phyloP scores from a whole-genome alignment of 176 grass and related monocot species.

The Musa troglodytarum region DNA sequence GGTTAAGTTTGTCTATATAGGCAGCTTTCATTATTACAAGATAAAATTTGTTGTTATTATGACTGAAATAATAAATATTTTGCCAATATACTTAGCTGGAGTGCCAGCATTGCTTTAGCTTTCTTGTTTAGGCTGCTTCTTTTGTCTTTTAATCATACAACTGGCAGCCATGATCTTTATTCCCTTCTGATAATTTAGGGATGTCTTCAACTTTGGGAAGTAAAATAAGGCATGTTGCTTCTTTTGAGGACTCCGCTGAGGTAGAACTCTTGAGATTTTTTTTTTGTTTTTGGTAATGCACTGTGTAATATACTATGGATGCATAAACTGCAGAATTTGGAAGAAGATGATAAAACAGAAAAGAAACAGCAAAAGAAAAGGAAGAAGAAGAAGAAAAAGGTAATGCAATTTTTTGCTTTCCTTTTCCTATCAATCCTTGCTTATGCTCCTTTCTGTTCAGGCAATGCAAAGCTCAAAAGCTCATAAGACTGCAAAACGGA shows the following conservation, averaged over 20 bases:
- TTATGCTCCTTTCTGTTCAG: background rate
- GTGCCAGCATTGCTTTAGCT: no score
- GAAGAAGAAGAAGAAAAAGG: conserved; percentile 60
- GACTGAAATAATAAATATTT: no score
- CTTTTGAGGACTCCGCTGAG: conserved; percentile 64
- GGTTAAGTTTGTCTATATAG: no score
- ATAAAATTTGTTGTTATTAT: no score
- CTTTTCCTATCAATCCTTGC: background rate
- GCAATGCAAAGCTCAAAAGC: background rate
- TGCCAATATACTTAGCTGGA: no score
- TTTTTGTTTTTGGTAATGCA: conserved; percentile 11
- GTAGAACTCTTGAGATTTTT: conserved; percentile 24
- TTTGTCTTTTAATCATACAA: conserved; percentile 19
- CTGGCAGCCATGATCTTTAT: background rate
- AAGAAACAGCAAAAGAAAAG: conserved; percentile 28
- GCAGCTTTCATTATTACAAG: no score
- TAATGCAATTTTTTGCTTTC: conserved; percentile 26
- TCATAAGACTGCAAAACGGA: background rate
- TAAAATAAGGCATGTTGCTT: conserved; percentile 61
- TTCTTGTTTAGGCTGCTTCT: background rate
- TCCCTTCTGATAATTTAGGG: conserved; percentile 16
- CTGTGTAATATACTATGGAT: conserved; percentile 3
- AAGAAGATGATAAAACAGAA: conserved; percentile 25
- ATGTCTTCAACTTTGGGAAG: conserved; percentile 45
- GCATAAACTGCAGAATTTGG: conserved; percentile 28